Conservation (phyloP, 2,329 filamentous ascomycete genomes). For the Cercospora sesami region DNA sequence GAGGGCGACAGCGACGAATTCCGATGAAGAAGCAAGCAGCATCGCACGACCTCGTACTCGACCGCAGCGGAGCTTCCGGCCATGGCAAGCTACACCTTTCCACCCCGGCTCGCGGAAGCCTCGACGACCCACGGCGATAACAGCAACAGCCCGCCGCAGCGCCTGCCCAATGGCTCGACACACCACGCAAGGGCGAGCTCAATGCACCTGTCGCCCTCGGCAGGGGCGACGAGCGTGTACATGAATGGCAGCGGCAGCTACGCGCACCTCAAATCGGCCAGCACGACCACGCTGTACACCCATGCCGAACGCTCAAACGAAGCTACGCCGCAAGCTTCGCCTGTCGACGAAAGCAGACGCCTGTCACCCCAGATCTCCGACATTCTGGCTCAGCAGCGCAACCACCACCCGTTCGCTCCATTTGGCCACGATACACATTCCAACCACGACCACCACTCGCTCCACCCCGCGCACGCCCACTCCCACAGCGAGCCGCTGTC, state of each 20-base stretch:
- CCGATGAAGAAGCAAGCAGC: background rate
- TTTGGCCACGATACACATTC: conserved; percentile 17
- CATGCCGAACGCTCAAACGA: conserved; percentile 36
- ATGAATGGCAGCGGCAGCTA: conserved; percentile 11
- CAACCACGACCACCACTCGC: conserved; percentile 23
- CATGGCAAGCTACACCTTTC: conserved; percentile 43
- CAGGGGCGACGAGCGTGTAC: conserved; percentile 2
- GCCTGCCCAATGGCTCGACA: background rate
- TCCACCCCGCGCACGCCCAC: conserved; percentile 31
- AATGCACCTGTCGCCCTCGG: conserved; percentile 9
- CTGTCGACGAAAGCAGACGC: conserved; percentile 17
- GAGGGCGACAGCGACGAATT: background rate
- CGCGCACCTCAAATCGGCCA: conserved; percentile 24
- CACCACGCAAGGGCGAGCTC: conserved; percentile 32
- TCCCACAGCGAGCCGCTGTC: background rate
- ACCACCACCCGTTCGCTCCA: conserved; percentile 9
- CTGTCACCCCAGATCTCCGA: conserved; percentile 19
- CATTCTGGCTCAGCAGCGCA: conserved; percentile 26
- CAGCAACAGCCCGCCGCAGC: conserved; percentile 26
- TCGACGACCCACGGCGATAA: conserved; percentile 15
- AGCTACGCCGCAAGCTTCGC: conserved; percentile 33
- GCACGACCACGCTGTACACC: conserved; percentile 31
- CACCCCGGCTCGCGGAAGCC: conserved; percentile 1
- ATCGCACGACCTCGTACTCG: background rate
- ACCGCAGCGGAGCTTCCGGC: background rate